These are phyloP conservation scores for Esteya vermicola DNA, from an alignment of 2,329 filamentous ascomycete genomes.

Conservation along the genomic window DNA sequence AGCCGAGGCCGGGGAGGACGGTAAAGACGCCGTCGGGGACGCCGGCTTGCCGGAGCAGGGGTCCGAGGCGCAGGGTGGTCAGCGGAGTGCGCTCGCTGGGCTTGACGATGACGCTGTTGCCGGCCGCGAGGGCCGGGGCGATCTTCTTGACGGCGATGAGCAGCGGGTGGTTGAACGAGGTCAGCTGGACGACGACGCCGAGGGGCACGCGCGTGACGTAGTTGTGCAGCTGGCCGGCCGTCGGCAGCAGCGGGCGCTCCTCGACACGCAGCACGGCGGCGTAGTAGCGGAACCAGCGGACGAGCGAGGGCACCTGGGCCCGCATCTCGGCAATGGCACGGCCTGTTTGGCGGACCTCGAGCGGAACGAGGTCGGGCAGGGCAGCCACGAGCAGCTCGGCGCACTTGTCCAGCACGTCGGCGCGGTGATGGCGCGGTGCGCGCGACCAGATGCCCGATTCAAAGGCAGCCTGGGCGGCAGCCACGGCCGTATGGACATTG, in stretches of 20 bases:
- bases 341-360: slow-evolving; percentile 56
- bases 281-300: slow-evolving; percentile 61
- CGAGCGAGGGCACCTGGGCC: slow-evolving; percentile 50
- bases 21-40: slow-evolving; percentile 58
- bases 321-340: slow-evolving; percentile 56
- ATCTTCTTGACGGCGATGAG: slow-evolving; percentile 46
- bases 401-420: slow-evolving; percentile 46
- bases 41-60: slow-evolving; percentile 49
- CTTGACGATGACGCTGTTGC: slow-evolving; percentile 47
- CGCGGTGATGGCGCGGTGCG: slow-evolving; percentile 40
- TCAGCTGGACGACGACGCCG: slow-evolving; percentile 42
- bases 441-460: slow-evolving; percentile 40
- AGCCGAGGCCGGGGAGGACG: slow-evolving; percentile 41
- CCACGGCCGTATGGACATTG: slow-evolving; percentile 27
- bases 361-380: slow-evolving; percentile 40
- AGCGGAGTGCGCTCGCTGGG: slow-evolving; percentile 49
- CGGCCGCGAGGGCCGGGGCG: slow-evolving; percentile 43
- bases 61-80: slow-evolving; percentile 43
- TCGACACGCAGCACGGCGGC: slow-evolving; percentile 52
- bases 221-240: slow-evolving; percentile 44
- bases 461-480: slow-evolving; percentile 29
- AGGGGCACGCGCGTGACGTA: slow-evolving; percentile 39
- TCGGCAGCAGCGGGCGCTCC: slow-evolving; percentile 52
- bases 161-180: slow-evolving; percentile 44
- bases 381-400: slow-evolving; percentile 36